phyloP scores from a whole-genome alignment of 139 green algal species.

The Picochlorum sp. region DNA sequence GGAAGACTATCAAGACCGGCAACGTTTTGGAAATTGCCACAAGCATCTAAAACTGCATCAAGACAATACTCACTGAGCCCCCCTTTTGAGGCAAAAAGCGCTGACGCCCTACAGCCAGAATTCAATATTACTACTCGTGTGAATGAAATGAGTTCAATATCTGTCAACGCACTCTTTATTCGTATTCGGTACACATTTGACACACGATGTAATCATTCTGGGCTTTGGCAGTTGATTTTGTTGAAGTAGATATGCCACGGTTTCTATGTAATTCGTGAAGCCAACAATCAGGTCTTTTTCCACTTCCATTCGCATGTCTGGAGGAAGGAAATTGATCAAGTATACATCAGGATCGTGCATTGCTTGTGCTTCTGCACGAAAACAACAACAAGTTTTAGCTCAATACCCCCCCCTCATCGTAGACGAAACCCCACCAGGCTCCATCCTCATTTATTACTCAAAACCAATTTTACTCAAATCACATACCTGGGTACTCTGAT shows the following conservation, averaged over 20 bases:
- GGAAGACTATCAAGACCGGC: background rate
- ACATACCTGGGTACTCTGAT: constrained; percentile 15
- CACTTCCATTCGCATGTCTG: constrained; percentile 25
- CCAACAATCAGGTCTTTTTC: constrained; percentile 14
- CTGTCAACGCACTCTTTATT: constrained; percentile 19
- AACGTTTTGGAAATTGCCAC: background rate
- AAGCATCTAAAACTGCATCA: background rate
- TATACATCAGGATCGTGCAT: constrained; percentile 27
- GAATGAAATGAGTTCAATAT: constrained; percentile 6
- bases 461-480: background rate
- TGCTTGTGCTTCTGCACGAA: background rate
- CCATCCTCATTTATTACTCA: too few relatives aligned
- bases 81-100: constrained; percentile 7
- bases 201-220: constrained; percentile 18
- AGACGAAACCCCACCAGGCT: too few relatives aligned
- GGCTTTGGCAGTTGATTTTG: constrained; percentile 29
- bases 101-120: constrained; percentile 21
- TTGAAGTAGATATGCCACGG: constrained; percentile 11
- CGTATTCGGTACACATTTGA: constrained; percentile 16
- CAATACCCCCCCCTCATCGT: too few relatives aligned
- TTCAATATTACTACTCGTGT: constrained; percentile 4
- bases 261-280: constrained; percentile 22
- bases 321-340: constrained; percentile 24
- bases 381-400: too few relatives aligned
- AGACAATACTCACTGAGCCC: constrained; percentile 1